These are phyloP conservation scores for Malus hybrid DNA, from an alignment of 331 rosid species.

Conservation along the genomic window DNA sequence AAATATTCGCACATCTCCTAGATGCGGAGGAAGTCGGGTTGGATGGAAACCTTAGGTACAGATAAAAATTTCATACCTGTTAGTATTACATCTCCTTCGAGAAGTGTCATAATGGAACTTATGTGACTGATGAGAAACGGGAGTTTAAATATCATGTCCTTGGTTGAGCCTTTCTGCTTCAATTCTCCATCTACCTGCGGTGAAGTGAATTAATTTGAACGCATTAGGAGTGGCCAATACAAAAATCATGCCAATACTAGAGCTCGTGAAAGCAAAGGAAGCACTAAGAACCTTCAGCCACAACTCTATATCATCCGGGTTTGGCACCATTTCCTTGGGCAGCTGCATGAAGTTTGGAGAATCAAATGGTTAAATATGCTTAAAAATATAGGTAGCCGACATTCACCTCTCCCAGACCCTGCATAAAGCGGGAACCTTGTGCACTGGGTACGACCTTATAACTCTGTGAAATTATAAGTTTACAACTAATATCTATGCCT, in stretches of 20 bases:
- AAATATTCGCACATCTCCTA: background rate
- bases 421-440: too few species aligned
- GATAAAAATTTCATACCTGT: slow-evolving; percentile 43
- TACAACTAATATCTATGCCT: background rate
- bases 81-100: slow-evolving; percentile 92
- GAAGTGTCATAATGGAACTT: slow-evolving; percentile 75
- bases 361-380: slow-evolving; percentile 1
- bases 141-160: slow-evolving; percentile 86
- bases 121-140: slow-evolving; percentile 88
- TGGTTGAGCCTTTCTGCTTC: slow-evolving; percentile 91
- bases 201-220: background rate
- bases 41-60: background rate
- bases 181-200: slow-evolving; percentile 74
- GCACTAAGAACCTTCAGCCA: slow-evolving; percentile 73
- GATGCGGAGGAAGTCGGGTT: background rate
- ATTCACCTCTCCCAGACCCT: too few species aligned
- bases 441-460: too few species aligned
- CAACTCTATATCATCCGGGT: slow-evolving; percentile 72
- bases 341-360: slow-evolving; percentile 43
- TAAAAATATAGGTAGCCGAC: background rate
- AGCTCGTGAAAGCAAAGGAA: background rate
- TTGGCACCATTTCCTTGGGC: slow-evolving; percentile 52
- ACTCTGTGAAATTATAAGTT: background rate
- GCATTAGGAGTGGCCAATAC: slow-evolving; percentile 1
- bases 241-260: background rate